Base-by-base conservation (phyloP, 495 filamentous ascomycete species). In the Geopyxis carbonaria region DNA sequence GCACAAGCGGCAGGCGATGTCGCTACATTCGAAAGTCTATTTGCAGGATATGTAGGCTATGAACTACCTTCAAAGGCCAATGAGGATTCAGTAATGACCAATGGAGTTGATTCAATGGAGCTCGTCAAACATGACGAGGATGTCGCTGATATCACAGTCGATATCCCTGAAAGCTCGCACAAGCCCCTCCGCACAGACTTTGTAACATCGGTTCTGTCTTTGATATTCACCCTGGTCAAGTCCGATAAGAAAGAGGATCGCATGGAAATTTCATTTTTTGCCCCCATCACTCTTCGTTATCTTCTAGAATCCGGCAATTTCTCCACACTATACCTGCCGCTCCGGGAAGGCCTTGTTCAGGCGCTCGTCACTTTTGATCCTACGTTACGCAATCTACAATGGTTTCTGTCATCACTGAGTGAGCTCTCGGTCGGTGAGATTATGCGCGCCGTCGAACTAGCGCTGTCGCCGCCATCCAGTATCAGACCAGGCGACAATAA, bases 301-400 rank as follows among this genome's bases (percentile, higher is more conserved):
- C 51, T 56, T 20, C 44, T 54, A 11, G 52, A 55, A 23, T 47
- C 52, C 8, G 52, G 52, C 1, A 48, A 43, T 28, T 54, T 56
- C 35, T 56, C 52, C 1, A 38, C 47, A 2, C 30, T 31, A n/a
- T 43, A 43, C 7, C 42, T 52, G 15, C 46, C 46, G 1, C 18
- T 30, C 24, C 38, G 21, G 7, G 33, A 48, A 10, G 48, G 36
- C n/a, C 45, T 56, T 15, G 43, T 55, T 16, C 22, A 43, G 11
- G 31, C 35, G 1, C 38, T 56, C 4, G 7, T 34, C 13, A 31
- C 31, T 18, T 45, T 47, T 36, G 52, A 56, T 22, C 44, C 51
- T 4, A 41, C 43, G 11, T 35, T 56, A 15, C 36, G 45, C 20
- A 43, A 40, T 11, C 40, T 55, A 9, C 48, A 34, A 25, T 55